Evolutionary conservation across 2,329 filamentous ascomycete species (phyloP), one percentile per base, ranked within the genome.

Genomic region (Ambrosiella xylebori): DNA sequence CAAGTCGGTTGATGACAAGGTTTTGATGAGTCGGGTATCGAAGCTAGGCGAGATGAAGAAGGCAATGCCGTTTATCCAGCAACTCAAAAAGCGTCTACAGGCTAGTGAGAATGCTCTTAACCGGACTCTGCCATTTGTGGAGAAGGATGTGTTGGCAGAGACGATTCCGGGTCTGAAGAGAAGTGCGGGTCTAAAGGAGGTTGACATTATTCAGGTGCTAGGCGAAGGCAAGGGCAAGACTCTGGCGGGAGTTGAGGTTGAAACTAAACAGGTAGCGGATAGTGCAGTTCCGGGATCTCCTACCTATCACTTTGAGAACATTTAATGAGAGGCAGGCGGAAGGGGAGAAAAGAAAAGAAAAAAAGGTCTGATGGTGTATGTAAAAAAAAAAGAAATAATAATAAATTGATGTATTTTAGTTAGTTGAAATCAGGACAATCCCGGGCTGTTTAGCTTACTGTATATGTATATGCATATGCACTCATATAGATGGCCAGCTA

Each of bases 1-100:
- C 63, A 74, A 86, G 63, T 73, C 74, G 8, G 71, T 86, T 63
- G 84, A 95, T 66, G 87, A 94, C 68, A 95, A 94, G 74, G 81
- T 80, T 59, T 74, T 96, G 52, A 86, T 82, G 65, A 82, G 81
- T 63, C 79, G 82, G 66, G 84, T 96, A 59, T 82, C 81, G 64
- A 95, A 95, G 75, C 76, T 88, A 66, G 82, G 82, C 49, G 87
- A 94, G 72, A 88, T 89, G 78, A 98, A 97, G 81, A 93, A 94
- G 73, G 91, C 89, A 1, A 97, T 97, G 91, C 93, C 93, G 0
- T 97, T 96, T 67, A 84, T 96, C 54, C 90, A 97, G 73, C 73
- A 70, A 6, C 74, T 97, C 61, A 96, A 96, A 83, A 86, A 80
- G 70, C 81, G 87, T 56, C 78, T 98, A 58, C 76, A 88, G 59